phyloP scores from a whole-genome alignment of 257 asterid genomes.

The Nicotiana benthamiana region DNA sequence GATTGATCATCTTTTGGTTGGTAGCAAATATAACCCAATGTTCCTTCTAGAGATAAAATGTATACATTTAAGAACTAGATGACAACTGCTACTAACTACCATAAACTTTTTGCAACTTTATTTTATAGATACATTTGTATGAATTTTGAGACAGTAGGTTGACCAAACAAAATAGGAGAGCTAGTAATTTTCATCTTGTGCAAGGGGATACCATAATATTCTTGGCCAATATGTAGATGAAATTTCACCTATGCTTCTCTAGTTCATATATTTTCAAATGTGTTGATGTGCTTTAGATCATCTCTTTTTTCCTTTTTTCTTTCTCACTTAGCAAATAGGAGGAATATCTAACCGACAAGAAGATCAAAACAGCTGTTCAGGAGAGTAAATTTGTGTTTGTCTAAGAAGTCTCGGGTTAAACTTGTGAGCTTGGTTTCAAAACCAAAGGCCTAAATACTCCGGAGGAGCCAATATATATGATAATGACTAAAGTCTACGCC shows the following conservation, averaged over 20 bases:
- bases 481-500: neutral
- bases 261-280: neutral
- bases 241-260: neutral
- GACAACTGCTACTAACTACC: neutral
- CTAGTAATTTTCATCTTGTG: neutral
- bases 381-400: neutral
- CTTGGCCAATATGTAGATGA: neutral
- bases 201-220: neutral
- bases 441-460: neutral
- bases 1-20: neutral
- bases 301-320: neutral
- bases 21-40: neutral
- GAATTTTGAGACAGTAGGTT: neutral
- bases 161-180: neutral
- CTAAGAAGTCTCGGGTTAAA: neutral
- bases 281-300: neutral
- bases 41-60: neutral
- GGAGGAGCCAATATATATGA: neutral
- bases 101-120: neutral
- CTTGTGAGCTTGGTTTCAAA: neutral
- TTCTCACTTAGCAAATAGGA: neutral
- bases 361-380: slow-evolving; percentile 6
- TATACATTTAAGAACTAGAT: neutral
- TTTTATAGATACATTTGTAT: neutral
- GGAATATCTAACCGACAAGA: neutral